Base-by-base conservation (phyloP, 169 alveolate species). In the Eimeria maxima region DNA sequence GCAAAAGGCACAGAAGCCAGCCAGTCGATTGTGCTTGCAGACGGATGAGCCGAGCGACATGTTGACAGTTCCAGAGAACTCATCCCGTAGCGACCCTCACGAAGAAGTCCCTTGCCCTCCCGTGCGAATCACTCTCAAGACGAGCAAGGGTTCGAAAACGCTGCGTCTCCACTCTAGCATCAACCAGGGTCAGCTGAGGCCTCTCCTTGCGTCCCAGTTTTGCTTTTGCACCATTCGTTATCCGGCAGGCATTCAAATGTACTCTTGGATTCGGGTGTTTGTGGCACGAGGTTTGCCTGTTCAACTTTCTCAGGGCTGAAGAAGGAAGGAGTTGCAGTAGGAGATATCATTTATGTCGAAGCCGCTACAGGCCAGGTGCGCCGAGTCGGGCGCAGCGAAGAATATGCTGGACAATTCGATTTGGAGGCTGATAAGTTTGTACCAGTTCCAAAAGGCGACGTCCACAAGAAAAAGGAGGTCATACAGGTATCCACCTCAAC, bases 371-470 rank as follows among this genome's bases (percentile, higher is more conserved):
- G 99, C 10, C 98, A 97, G 78, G 99, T 99, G 33, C 99, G 99
- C 97, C 98, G 99, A 95, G 99, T 99, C 74, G 99, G 99, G 20
- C 96, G 99, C 95, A 98, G 99, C 67, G 99, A 99, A 96, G 99
- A 99, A 2, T 99, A 98, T 97, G 99, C 99, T 14, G 98, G 99
- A 42, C 99, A 99, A 96, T 99, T 98, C 97, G 99, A 99, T 96
- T 98, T 99, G 53, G 99, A 99, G 96, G 99, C 99, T 69, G 99
- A 99, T 98, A 80, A 88, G 71, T 99, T 99, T 93, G 99, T 99
- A 33, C 99, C 99, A 10, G 97, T 99, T 60, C 99, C 99, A 4
- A 99, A 99, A 96, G 99, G 99, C 53, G 99, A 99, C 91, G 99
- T 99, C n/a, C 99, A 99, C 97, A 99, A 99, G 98, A 99, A 99